Evolutionary conservation across 371 early-diverging fungal species (phyloP).

Genomic region (Apophysomyces elegans): DNA sequence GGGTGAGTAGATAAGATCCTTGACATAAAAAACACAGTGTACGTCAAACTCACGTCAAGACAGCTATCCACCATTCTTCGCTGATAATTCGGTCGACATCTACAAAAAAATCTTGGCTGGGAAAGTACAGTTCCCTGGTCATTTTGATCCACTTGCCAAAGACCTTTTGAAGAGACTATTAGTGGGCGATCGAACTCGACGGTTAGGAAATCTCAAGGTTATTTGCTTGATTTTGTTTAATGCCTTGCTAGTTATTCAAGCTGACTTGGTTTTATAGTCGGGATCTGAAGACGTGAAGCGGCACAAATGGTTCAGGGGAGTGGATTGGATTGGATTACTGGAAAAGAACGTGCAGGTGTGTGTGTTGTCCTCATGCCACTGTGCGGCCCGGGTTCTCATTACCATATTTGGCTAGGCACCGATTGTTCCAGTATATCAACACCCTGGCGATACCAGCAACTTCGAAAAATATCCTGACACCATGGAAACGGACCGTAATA

Average conservation of each 20-base stretch:
- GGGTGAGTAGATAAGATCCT: conserved; percentile 49
- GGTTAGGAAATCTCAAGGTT: conserved; percentile 91
- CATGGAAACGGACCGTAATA: not conserved
- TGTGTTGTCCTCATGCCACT: conserved; percentile 12
- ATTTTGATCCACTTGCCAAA: conserved; percentile 88
- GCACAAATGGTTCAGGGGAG: conserved; percentile 90
- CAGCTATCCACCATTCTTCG: conserved; percentile 95
- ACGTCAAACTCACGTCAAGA: not conserved
- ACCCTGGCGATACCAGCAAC: conserved; percentile 58
- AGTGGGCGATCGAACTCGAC: conserved; percentile 88
- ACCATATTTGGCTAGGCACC: conserved; percentile 34
- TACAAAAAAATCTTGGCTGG: conserved; percentile 95
- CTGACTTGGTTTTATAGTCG: conserved; percentile 36
- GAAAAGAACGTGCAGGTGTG: conserved; percentile 66
- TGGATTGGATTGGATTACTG: conserved; percentile 82
- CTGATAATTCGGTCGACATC: conserved; percentile 88
- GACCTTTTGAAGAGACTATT: conserved; percentile 93
- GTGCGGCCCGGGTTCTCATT: not conserved
- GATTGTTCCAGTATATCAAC: conserved; percentile 50
- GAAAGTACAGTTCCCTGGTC: conserved; percentile 87
- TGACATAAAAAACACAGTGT: not conserved
- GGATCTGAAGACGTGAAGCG: conserved; percentile 76
- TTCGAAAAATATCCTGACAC: conserved; percentile 53
- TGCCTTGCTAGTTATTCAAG: not conserved
- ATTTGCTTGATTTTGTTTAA: conserved; percentile 23